A percentile compares a stretch with the other conserved stretches of the same genome.
Evolutionary conservation across 345 rosid species (phyloP).

Genomic region (Melastoma malabathricum): DNA sequence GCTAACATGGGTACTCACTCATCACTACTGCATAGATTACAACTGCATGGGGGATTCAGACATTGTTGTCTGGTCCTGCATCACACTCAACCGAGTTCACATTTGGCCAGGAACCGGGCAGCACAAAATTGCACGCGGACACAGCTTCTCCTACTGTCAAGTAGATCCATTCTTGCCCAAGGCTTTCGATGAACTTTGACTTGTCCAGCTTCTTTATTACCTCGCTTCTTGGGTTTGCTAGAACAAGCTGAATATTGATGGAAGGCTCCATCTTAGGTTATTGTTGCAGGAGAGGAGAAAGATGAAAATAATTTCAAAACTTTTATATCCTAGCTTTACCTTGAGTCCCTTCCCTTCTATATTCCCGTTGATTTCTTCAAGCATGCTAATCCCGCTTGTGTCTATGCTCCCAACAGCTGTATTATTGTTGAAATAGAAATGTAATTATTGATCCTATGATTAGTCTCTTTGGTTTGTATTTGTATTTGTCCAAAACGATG

Average conservation of each 20-base stretch:
- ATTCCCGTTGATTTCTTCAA: slow-evolving; percentile 60
- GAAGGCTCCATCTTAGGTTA: neutral
- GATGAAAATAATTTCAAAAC: neutral
- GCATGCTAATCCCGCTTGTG: slow-evolving; percentile 89
- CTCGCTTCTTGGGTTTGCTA: slow-evolving; percentile 62
- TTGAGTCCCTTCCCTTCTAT: slow-evolving; percentile 43
- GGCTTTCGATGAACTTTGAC: slow-evolving; percentile 33
- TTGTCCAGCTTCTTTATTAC: slow-evolving; percentile 57
- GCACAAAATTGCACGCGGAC: slow-evolving; percentile 31
- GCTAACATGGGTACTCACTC: too few relatives aligned
- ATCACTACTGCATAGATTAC: neutral
- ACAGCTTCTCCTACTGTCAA: slow-evolving; percentile 45
- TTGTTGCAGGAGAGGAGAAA: neutral
- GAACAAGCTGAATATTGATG: slow-evolving; percentile 21
- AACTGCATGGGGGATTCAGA: slow-evolving; percentile 3
- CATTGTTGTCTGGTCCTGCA: slow-evolving; percentile 9
- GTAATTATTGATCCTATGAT: too few relatives aligned
- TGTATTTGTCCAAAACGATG: too few relatives aligned
- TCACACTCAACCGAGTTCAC: neutral
- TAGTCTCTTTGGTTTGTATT: too few relatives aligned
- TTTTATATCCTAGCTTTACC: slow-evolving; percentile 24
- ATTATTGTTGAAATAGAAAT: neutral
- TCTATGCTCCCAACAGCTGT: slow-evolving; percentile 83
- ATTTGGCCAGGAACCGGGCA: slow-evolving; percentile 12
- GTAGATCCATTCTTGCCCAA: slow-evolving; percentile 45